Base-by-base conservation (phyloP, 805 yeast species). In the Deakozyma indianensis region DNA sequence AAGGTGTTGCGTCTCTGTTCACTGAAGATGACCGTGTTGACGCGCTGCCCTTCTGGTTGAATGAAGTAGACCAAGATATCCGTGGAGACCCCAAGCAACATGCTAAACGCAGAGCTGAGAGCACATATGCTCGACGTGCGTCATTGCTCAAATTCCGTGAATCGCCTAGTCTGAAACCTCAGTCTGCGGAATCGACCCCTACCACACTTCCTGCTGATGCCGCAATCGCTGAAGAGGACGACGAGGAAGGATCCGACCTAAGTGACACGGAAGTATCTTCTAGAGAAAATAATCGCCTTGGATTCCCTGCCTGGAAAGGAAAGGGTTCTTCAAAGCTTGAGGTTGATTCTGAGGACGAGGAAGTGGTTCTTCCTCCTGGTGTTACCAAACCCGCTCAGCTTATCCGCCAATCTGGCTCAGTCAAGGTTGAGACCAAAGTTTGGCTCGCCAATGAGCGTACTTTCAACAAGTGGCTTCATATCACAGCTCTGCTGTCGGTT, bases 361-460 rank as follows among this genome's bases (percentile, higher is more conserved):
- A 88, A 60, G 73, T 86, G 42, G 78, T 73, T 21, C 68, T 90
- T 47, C 98, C 98, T 11, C 78, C 83, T 1, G 97, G 97, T 15
- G 97, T 90, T 20, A 69, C 70, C 41, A 83, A 81, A 58, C 98
- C 98, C 46, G 76, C 73, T 22, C 68, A 71, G 25, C 75, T 83
- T 64, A 71, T 90, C 55, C 83, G 88, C 58, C 87, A 87, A 61
- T 80, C 88, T 23, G 95, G 96, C 4, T 92, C 96, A 1, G 76
- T 87, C 46, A 87, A 83, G 64, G 88, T 92, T 48, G 98, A 92
- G 67, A 94, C 97, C 24, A 92, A 92, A 60, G 98, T 92, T 14
- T 92, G 97, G 96, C 71, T 92, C 51, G 98, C 98, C 23, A 92
- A 92, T 59, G 98, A 92, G 67, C 81, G 98, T 63, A 92, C 98